Percentiles rank a stretch among this genome's conserved stretches.
Conservation (phyloP, 2,329 filamentous ascomycete genomes). For the Celoporthe dispersa region DNA sequence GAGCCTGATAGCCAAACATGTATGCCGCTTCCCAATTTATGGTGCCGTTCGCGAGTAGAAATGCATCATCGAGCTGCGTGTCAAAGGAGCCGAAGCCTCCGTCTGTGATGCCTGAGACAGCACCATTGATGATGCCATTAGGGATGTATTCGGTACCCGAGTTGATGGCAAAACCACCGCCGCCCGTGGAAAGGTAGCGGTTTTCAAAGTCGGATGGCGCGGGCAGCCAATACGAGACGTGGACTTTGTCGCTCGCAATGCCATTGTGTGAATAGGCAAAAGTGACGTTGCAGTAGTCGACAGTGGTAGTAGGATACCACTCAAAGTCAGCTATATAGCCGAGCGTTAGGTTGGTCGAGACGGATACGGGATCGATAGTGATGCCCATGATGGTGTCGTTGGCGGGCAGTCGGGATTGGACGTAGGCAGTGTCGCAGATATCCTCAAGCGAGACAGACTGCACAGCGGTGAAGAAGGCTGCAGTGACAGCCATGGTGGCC, state of each 20-base stretch:
- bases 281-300: slow-evolving; percentile 43
- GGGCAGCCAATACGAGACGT: slow-evolving; percentile 39
- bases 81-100: slow-evolving; percentile 50
- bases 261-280: slow-evolving; percentile 41
- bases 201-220: slow-evolving; percentile 45
- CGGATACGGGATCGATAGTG: slow-evolving; percentile 44
- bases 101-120: slow-evolving; percentile 45
- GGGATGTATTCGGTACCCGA: slow-evolving; percentile 34
- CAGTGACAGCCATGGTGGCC: neutral
- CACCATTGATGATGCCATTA: slow-evolving; percentile 48
- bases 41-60: slow-evolving; percentile 51
- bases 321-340: slow-evolving; percentile 37
- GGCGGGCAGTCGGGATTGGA: slow-evolving; percentile 46
- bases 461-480: neutral
- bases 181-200: slow-evolving; percentile 50
- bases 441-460: slow-evolving; percentile 40
- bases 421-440: slow-evolving; percentile 47
- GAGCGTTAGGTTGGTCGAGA: slow-evolving; percentile 44
- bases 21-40: slow-evolving; percentile 54
- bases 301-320: slow-evolving; percentile 31
- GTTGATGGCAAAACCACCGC: slow-evolving; percentile 48
- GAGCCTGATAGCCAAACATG: slow-evolving; percentile 55
- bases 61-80: slow-evolving; percentile 42
- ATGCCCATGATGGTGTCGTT: slow-evolving; percentile 48
- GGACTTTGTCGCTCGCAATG: neutral